Base-by-base conservation (phyloP, 805 yeast genomes). In the Ogataea henricii region DNA sequence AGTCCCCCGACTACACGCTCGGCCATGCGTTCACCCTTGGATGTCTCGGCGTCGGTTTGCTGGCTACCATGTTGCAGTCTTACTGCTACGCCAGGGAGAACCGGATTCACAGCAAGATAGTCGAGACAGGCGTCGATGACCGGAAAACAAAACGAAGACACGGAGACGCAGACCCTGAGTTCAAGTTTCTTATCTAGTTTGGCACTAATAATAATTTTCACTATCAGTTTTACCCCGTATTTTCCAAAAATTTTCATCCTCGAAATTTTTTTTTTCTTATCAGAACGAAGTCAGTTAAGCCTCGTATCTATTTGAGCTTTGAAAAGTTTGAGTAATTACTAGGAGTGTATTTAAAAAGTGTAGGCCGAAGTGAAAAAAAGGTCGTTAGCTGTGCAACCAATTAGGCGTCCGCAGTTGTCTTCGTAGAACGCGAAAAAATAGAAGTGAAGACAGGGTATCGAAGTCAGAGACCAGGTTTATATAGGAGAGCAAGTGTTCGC, bases 11-110 rank as follows among this genome's bases (percentile, higher is more conserved):
- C 14, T 74, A 68, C 49, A 56, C 49, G 13, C 57, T 71, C 22
- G 77, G 78, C 2, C 67, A 72, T 48, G 64, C 67, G 2, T 70
- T 71, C 47, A 65, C 76, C 9, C 52, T 72, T 22, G 76, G 77
- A 3, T 43, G 50, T 26, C 18, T 49, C 10, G 42, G 27, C 55
- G 66, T 51, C 4, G 36, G 43, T 25, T 43, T 16, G 34, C 34
- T 20, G 27, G 47, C 42, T 16, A 38, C 40, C 25, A 27, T 37
- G n/a, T 27, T 27, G n/a, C 47, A 44, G 21, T 44, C 47, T 5
- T 38, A 29, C 30, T 26, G 41, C 12, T 44, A 44, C 30, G 25
- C 18, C 2, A 20, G 32, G 20, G 40, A 37, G 20, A 44, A 44
- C 29, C 20, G 21, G 6, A 16, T 37, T 6, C 47, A 44, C 13